Conservation (phyloP, 179 eudicot species). For the Actinidia arguta region DNA sequence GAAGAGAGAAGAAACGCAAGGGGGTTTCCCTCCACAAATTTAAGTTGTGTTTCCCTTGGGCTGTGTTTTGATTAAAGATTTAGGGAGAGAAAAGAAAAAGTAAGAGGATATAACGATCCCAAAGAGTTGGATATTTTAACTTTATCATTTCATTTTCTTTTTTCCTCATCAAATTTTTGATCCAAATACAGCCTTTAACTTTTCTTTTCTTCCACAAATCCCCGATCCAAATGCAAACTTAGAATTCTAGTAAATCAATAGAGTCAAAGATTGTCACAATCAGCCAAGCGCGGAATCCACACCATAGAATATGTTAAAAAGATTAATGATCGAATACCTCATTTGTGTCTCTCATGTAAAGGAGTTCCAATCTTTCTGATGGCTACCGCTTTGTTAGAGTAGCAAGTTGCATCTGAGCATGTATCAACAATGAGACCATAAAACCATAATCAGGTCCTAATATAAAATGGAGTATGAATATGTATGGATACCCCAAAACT, state of each 20-base stretch:
- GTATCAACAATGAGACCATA: neutral
- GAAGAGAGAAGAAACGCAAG: too few relatives aligned
- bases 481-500: constrained; percentile 88
- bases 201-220: too few relatives aligned
- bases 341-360: constrained; percentile 75
- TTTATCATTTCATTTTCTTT: too few relatives aligned
- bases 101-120: too few relatives aligned
- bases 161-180: too few relatives aligned
- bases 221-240: too few relatives aligned
- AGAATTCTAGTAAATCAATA: neutral
- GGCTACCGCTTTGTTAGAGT: constrained; percentile 81
- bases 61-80: too few relatives aligned
- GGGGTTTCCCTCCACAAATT: too few relatives aligned
- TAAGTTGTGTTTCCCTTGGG: too few relatives aligned
- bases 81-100: too few relatives aligned
- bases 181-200: too few relatives aligned
- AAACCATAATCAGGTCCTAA: constrained; percentile 4
- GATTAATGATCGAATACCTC: constrained; percentile 62
- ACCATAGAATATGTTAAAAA: neutral
- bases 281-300: neutral
- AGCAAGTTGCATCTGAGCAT: constrained; percentile 54
- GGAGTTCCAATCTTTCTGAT: constrained; percentile 80
- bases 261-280: neutral
- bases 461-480: constrained; percentile 10
- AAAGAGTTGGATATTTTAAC: too few relatives aligned